Evolutionary conservation across 1,139 yeast species (phyloP).

Genomic region (Yamadazyma sp.): DNA sequence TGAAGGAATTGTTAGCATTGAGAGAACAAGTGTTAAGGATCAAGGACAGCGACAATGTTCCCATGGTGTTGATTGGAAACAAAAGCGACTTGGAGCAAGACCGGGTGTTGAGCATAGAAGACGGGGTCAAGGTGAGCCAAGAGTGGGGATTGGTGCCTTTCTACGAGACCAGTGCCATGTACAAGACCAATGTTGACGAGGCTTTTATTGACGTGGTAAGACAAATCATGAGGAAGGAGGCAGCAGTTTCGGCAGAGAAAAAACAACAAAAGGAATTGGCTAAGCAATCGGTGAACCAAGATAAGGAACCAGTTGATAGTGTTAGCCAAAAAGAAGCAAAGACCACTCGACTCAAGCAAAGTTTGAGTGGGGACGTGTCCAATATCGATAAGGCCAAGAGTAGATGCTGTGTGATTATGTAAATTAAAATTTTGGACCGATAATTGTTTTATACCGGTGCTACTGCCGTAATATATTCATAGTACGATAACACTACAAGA

Average conservation of each 20-base stretch:
- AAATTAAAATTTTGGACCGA: slow-evolving; percentile 3
- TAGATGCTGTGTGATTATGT: slow-evolving; percentile 20
- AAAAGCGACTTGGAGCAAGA: slow-evolving; percentile 79
- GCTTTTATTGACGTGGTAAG: slow-evolving; percentile 89
- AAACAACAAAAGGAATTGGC: slow-evolving; percentile 45
- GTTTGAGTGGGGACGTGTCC: slow-evolving; percentile 14
- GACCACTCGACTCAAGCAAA: slow-evolving; percentile 14
- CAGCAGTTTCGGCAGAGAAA: slow-evolving; percentile 48
- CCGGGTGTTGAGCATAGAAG: slow-evolving; percentile 73
- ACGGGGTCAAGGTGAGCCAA: slow-evolving; percentile 79
- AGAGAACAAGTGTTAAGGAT: slow-evolving; percentile 88
- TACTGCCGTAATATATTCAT: too few relatives aligned
- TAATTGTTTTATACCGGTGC: too few relatives aligned
- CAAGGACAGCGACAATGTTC: slow-evolving; percentile 75
- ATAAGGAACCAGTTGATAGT: slow-evolving; percentile 8
- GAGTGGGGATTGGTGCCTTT: slow-evolving; percentile 89
- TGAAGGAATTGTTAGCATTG: slow-evolving; percentile 77
- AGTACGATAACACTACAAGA: too few relatives aligned
- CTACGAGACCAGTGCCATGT: slow-evolving; percentile 92
- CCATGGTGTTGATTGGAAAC: slow-evolving; percentile 87
- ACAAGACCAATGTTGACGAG: slow-evolving; percentile 85
- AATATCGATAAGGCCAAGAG: slow-evolving; percentile 14
- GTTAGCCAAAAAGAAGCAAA: slow-evolving; percentile 13
- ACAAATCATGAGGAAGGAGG: slow-evolving; percentile 79
- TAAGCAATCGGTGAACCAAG: slow-evolving; percentile 21